Percentiles rank a stretch among this genome's conserved stretches.
These are phyloP conservation scores for Apophysomyces elegans DNA, from an alignment of 371 early-diverging fungal species.

Conservation along the genomic window DNA sequence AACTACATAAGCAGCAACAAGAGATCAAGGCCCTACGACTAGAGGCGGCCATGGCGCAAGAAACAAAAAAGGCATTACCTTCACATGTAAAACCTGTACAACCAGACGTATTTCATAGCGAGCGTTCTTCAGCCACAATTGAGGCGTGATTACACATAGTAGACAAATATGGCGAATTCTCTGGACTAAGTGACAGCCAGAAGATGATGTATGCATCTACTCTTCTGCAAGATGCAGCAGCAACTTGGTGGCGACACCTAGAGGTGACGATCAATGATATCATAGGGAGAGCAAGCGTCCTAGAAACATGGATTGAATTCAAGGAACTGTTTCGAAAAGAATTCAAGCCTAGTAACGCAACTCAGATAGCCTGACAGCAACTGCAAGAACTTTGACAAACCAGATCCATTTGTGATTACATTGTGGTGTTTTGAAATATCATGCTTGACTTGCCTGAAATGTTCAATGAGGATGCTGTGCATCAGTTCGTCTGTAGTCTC, in stretches of 20 bases:
- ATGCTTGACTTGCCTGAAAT: constrained; percentile 22
- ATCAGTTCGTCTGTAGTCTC: constrained; percentile 19
- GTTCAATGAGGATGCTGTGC: constrained; percentile 15
- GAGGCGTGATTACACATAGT: constrained; percentile 14
- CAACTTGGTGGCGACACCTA: constrained; percentile 15
- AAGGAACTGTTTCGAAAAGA: constrained; percentile 8
- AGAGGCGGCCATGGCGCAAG: not conserved
- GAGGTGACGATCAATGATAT: not conserved
- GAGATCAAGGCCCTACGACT: not conserved
- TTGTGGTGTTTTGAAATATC: constrained; percentile 13
- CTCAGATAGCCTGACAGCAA: constrained; percentile 8
- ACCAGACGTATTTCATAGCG: constrained; percentile 10
- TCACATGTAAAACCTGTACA: not conserved
- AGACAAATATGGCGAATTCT: constrained; percentile 11
- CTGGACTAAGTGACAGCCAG: constrained; percentile 5
- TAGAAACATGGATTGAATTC: constrained; percentile 3
- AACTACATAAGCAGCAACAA: constrained; percentile 3
- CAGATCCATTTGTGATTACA: constrained; percentile 8
- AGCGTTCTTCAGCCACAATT: constrained; percentile 7
- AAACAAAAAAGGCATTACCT: not conserved
- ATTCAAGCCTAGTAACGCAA: constrained; percentile 15
- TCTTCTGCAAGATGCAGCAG: constrained; percentile 1
- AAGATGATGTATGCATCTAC: constrained; percentile 8
- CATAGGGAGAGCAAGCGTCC: not conserved
- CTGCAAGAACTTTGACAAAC: constrained; percentile 5